phyloP scores from a whole-genome alignment of 2,329 filamentous ascomycete species.

The Xylaria sp. region DNA sequence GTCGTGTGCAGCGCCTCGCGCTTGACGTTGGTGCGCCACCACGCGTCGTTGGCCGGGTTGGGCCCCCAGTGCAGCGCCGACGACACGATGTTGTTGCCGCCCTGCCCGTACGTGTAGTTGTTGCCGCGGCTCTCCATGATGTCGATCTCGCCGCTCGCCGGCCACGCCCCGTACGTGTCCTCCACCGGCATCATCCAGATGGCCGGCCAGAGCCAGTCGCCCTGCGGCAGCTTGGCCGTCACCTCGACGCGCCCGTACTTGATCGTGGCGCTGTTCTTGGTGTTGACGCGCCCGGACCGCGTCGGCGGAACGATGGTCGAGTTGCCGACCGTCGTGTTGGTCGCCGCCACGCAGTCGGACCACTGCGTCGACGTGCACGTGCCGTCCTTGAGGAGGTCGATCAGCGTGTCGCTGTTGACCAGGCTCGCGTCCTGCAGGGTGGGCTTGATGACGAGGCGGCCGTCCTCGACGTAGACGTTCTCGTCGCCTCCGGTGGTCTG shows the following conservation, averaged over 20 bases:
- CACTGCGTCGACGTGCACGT: slow-evolving; percentile 67
- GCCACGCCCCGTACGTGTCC: slow-evolving; percentile 76
- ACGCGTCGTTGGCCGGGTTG: slow-evolving; percentile 70
- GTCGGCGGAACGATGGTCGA: slow-evolving; percentile 76
- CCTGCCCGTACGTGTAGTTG: slow-evolving; percentile 74
- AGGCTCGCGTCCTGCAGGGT: slow-evolving; percentile 72
- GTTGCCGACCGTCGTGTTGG: slow-evolving; percentile 72
- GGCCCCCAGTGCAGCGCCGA: slow-evolving; percentile 85
- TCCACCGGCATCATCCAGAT: slow-evolving; percentile 85
- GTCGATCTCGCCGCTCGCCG: slow-evolving; percentile 80
- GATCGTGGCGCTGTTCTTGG: slow-evolving; percentile 69
- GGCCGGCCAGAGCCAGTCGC: slow-evolving; percentile 91
- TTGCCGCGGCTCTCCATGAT: slow-evolving; percentile 82
- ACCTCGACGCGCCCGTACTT: slow-evolving; percentile 84
- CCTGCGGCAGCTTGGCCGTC: slow-evolving; percentile 71
- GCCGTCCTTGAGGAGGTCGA: slow-evolving; percentile 68
- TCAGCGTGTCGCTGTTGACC: slow-evolving; percentile 66
- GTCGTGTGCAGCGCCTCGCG: slow-evolving; percentile 73
- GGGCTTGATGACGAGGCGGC: slow-evolving; percentile 73
- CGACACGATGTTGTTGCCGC: slow-evolving; percentile 79
- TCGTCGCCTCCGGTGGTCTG: slow-evolving; percentile 71
- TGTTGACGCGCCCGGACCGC: slow-evolving; percentile 78
- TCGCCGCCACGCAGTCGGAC: slow-evolving; percentile 67
- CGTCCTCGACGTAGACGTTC: slow-evolving; percentile 74
- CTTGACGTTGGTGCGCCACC: slow-evolving; percentile 84